Evolutionary conservation across 2,329 filamentous ascomycete genomes (phyloP), one percentile per base, ranked within the genome.

Genomic region (Orbilia javanica): DNA sequence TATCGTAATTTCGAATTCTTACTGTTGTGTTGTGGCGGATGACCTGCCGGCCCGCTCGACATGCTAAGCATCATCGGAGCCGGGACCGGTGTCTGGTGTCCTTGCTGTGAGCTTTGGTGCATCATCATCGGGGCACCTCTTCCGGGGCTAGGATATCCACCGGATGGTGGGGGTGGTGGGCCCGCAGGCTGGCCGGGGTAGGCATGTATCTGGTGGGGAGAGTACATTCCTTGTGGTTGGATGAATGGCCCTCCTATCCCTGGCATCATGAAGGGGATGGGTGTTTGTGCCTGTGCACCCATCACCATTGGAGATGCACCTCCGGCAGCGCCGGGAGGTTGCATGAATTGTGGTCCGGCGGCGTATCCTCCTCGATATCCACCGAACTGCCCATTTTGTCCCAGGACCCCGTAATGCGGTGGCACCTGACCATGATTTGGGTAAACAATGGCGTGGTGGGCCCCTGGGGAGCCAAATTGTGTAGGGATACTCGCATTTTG

Each of bases 101-200:
- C 94, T 84, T 97, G 94, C 82, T 97, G 95, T 29, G 94, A 97
- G 69, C 93, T 93, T 85, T 97, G 93, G 80, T 94, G 94, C 82
- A 91, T 92, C 95, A 98, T 98, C 90, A 96, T 93, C 1, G 93
- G 91, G 11, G 96, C 93, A 20, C 91, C 90, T 57, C 94, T 89
- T 71, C 93, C 90, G 0, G 95, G 95, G 83, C 95, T 97, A n/a
- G 93, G 92, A 82, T 93, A 97, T 15, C 93, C 93, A 81, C 91
- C 92, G 6, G 89, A 87, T 50, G 89, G 92, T 20, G 91, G 89
- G 68, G 86, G 86, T 71, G 87, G 86, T 78, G 86, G 85, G 79
- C 86, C 84, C 20, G 84, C 84, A 53, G 82, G 84, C 81, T 87
- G 86, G 50, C 87, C 87, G 39, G 88, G 87, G 79, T 90, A 89